phyloP scores from a whole-genome alignment of 306 rosid genomes.

The Fragaria iinumae region DNA sequence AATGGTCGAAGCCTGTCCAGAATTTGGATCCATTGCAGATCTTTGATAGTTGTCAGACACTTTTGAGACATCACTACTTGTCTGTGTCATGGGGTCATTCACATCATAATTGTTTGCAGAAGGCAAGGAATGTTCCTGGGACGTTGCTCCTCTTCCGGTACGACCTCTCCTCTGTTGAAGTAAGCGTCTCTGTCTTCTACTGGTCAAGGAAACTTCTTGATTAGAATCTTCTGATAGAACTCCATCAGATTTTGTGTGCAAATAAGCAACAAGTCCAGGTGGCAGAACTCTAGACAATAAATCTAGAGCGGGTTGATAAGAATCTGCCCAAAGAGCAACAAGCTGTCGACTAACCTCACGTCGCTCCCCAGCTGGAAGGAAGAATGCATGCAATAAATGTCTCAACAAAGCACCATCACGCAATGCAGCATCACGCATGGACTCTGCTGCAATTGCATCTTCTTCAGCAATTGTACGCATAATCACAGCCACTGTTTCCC shows the following conservation, averaged over 20 bases:
- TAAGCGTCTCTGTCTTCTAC: conserved; percentile 80
- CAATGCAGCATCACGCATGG: conserved; percentile 98
- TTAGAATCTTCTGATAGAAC: conserved; percentile 51
- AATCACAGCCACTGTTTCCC: conserved; percentile 94
- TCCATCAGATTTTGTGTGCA: conserved; percentile 90
- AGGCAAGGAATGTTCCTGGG: conserved; percentile 74
- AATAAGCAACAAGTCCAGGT: conserved; percentile 98
- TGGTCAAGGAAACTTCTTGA: conserved; percentile 65
- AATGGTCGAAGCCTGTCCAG: conserved; percentile 49
- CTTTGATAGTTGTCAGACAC: conserved; percentile 46
- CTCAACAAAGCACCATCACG: conserved; percentile 97
- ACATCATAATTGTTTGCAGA: conserved; percentile 57
- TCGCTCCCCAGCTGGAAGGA: conserved; percentile 85
- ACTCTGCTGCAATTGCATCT: conserved; percentile 99
- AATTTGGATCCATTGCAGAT: conserved; percentile 45
- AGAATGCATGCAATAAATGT: conserved; percentile 88
- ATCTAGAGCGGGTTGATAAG: conserved; percentile 92
- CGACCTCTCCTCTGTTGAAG: conserved; percentile 89
- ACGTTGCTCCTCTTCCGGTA: conserved; percentile 62
- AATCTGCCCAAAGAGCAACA: conserved; percentile 99
- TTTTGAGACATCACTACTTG: conserved; percentile 41
- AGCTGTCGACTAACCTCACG: conserved; percentile 95
- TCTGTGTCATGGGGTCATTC: conserved; percentile 61
- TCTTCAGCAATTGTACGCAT: conserved; percentile 99
- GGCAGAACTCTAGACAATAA: conserved; percentile 90